Base-by-base conservation (phyloP, 371 early-diverging fungal species). In the Sporodiniella umbellata region DNA sequence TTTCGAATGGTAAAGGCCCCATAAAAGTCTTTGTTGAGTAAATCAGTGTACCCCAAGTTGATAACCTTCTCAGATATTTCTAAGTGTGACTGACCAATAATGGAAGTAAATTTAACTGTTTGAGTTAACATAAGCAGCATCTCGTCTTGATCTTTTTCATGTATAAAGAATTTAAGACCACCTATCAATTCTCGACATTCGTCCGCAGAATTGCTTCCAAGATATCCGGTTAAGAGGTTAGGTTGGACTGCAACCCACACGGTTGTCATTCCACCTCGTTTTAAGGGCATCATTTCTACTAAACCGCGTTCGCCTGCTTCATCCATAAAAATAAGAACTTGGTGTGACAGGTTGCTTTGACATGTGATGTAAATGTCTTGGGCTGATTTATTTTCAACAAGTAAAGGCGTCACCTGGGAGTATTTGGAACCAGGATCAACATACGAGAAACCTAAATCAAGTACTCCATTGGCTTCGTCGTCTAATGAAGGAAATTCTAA, bases 221-320 rank as follows among this genome's bases (percentile, higher is more conserved):
- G 54, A 30, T 72, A 72, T 2, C 73, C 71, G 2, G 77, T 73
- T 38, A 81, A 56, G 8, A 87, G 56, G 48, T 84, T 86, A 6
- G 94, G 93, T 42, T 90, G 90, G 1, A 94, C 74, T 0, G 92
- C 93, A 0, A 94, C 82, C 79, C 87, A 91, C 1, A 92, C 78
- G 0, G 81, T 83, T 4, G 78, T 53, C 68, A 69, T 75, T 23
- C 76, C 72, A 24, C 68, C 68, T 22, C 70, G 68, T 45, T 74
- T 81, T 40, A 85, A 61, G 2, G 82, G 68, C 42, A 80, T 81
- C 56, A 65, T 65, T 2, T 77, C 76, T 5, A 83, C 81, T 12
- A 79, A 66, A 11, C 85, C 85, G 42, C 79, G 72, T 42, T 87
- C 85, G 4, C 88, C 78, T 4, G 63, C 64, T 42, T 75, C 81